Evolutionary conservation across 192 early-diverging fungal genomes (phyloP).

Genomic region (Obelidium mucronatum): DNA sequence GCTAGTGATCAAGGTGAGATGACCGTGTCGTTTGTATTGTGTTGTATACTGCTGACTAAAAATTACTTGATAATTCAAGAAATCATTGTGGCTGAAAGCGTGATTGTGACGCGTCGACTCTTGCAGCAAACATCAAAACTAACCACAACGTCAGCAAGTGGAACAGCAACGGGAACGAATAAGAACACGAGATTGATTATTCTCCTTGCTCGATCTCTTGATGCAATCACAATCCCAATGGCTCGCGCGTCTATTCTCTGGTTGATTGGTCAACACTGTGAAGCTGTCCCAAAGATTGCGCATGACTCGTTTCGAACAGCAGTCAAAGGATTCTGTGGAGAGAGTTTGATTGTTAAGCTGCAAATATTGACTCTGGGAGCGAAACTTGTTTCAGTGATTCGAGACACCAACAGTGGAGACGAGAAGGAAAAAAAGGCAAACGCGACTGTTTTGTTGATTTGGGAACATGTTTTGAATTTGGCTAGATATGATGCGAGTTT

Average conservation of each 20-base stretch:
- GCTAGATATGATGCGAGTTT: slow-evolving; percentile 90
- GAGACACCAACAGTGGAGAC: slow-evolving; percentile 27
- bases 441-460: slow-evolving; percentile 45
- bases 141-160: too few relatives aligned
- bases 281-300: slow-evolving; percentile 66
- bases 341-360: slow-evolving; percentile 77
- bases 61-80: slow-evolving; percentile 51
- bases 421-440: neutral
- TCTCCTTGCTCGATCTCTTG: slow-evolving; percentile 65
- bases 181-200: slow-evolving; percentile 32
- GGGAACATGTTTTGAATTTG: slow-evolving; percentile 82
- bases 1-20: slow-evolving; percentile 35
- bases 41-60: neutral
- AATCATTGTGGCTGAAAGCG: slow-evolving; percentile 74
- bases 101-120: slow-evolving; percentile 75
- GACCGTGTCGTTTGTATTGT: neutral
- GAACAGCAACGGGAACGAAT: neutral
- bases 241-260: slow-evolving; percentile 88
- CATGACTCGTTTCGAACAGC: slow-evolving; percentile 84
- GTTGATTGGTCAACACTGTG: slow-evolving; percentile 84
- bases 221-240: slow-evolving; percentile 68
- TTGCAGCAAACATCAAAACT: slow-evolving; percentile 61
- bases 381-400: slow-evolving; percentile 58
- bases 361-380: slow-evolving; percentile 84
- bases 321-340: slow-evolving; percentile 61